These are phyloP conservation scores for Amaranthus palmeri DNA, from an alignment of 148 eudicot species.

Conservation along the genomic window DNA sequence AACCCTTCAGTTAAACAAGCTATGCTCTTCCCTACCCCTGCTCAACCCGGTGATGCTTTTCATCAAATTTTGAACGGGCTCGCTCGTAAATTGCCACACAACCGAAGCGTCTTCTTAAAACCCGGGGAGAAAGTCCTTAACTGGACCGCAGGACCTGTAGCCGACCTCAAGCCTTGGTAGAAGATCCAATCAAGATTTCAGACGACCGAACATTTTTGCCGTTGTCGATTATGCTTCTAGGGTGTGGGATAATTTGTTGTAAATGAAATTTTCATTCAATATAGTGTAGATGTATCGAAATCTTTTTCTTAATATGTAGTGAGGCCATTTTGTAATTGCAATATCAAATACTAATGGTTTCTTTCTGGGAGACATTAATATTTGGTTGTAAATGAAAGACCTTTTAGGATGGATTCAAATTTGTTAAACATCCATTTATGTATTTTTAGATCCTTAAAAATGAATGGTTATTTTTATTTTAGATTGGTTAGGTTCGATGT, in stretches of 20 bases:
- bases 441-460: too few species aligned
- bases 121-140: constrained; percentile 64
- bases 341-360: too few species aligned
- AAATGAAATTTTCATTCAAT: constrained; percentile 18
- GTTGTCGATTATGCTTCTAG: neutral
- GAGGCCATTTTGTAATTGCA: too few species aligned
- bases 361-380: too few species aligned
- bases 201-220: constrained; percentile 9
- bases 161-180: constrained; percentile 96
- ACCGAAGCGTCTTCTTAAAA: constrained; percentile 48
- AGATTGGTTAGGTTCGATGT: too few species aligned
- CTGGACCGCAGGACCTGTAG: constrained; percentile 97
- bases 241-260: constrained; percentile 20
- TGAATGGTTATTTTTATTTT: too few species aligned
- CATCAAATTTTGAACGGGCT: constrained; percentile 97
- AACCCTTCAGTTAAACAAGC: constrained; percentile 99
- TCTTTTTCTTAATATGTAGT: neutral
- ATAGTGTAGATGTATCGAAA: constrained; percentile 1
- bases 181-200: neutral
- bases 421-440: too few species aligned
- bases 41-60: constrained; percentile 90
- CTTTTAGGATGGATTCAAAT: too few species aligned
- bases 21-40: constrained; percentile 95
- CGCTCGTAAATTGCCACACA: constrained; percentile 88
- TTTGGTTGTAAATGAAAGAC: too few species aligned